phyloP scores from a whole-genome alignment of 176 grass and related monocot species.

The Eremochloa ophiuroides region DNA sequence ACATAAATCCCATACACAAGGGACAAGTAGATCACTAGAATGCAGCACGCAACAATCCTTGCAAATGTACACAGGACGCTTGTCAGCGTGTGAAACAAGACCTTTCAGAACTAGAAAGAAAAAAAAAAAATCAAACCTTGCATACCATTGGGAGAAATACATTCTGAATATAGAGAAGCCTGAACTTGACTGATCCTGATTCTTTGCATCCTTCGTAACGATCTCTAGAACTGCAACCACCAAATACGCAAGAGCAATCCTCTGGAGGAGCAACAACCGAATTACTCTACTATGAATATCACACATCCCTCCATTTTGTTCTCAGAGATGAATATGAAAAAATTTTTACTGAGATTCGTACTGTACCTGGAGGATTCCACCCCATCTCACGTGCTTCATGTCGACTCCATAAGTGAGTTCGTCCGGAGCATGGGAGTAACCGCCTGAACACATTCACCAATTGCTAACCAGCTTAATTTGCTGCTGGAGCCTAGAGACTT shows the following conservation, averaged over 20 bases:
- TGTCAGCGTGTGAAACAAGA: background rate
- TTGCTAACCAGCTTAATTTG: background rate
- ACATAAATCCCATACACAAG: conserved; percentile 74
- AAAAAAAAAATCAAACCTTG: background rate
- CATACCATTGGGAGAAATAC: conserved; percentile 71
- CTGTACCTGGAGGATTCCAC: conserved; percentile 81
- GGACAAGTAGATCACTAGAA: conserved; percentile 62
- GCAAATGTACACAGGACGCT: background rate
- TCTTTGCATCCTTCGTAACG: conserved; percentile 55
- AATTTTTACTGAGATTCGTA: background rate
- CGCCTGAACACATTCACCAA: conserved; percentile 39
- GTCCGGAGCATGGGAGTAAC: conserved; percentile 89
- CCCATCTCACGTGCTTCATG: conserved; percentile 86
- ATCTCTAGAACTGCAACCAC: conserved; percentile 77
- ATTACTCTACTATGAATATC: background rate
- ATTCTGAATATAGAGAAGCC: conserved; percentile 58
- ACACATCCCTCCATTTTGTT: background rate
- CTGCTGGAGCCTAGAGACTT: too few species aligned
- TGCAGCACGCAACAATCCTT: conserved; percentile 77
- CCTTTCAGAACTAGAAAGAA: background rate
- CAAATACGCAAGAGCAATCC: conserved; percentile 90
- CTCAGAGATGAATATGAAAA: background rate
- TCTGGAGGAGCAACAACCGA: conserved; percentile 22
- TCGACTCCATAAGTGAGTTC: conserved; percentile 70
- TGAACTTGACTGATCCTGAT: conserved; percentile 53